phyloP scores from a whole-genome alignment of 106 monocot genomes.

The Phalaenopsis aphrodite region DNA sequence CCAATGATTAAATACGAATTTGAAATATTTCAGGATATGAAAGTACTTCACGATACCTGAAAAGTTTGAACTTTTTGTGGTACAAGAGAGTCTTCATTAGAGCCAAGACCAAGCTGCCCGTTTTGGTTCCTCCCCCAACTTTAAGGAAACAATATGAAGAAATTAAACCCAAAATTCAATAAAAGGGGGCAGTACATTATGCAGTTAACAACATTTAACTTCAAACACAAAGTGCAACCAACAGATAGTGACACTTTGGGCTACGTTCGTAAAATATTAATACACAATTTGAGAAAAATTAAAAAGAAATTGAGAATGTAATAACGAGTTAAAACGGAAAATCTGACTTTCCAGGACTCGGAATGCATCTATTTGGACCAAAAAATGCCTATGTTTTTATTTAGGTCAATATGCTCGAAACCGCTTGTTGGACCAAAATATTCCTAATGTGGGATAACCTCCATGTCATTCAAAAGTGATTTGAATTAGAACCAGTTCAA shows the following conservation, averaged over 20 bases:
- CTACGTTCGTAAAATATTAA: background rate
- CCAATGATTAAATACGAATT: background rate
- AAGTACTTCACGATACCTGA: constrained; percentile 32
- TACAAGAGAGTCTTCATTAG: constrained; percentile 81
- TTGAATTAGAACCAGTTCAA: too few species aligned
- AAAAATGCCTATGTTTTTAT: too few species aligned
- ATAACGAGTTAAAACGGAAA: too few species aligned
- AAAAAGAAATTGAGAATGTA: background rate
- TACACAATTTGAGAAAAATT: background rate
- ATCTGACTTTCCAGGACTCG: too few species aligned
- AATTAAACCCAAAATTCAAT: background rate
- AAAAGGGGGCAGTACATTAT: background rate
- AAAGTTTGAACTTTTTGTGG: constrained; percentile 91
- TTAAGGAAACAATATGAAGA: constrained; percentile 13
- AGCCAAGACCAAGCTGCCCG: constrained; percentile 94
- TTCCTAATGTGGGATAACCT: too few species aligned
- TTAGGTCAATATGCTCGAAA: too few species aligned
- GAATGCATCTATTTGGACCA: too few species aligned
- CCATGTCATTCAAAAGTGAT: too few species aligned
- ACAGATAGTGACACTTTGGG: background rate
- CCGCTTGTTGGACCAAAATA: too few species aligned
- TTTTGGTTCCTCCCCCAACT: constrained; percentile 99
- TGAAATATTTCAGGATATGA: background rate
- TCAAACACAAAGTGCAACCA: background rate
- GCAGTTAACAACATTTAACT: background rate